phyloP scores from a whole-genome alignment of 148 eudicot genomes.

The Linanthus parryae region DNA sequence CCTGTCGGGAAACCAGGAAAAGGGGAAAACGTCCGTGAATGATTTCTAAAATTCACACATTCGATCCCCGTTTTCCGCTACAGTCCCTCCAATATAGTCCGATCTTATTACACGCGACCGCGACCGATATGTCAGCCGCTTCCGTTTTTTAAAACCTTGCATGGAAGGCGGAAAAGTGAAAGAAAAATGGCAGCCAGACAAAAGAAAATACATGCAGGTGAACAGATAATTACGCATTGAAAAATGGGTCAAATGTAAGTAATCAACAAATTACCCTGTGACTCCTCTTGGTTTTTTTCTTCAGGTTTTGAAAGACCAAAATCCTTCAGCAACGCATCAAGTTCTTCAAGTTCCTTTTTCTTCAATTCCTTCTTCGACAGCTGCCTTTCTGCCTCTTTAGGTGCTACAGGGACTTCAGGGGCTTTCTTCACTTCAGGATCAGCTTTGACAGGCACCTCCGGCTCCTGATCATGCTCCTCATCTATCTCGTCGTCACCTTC shows the following conservation, averaged over 20 bases:
- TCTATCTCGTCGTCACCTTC: constrained; percentile 78
- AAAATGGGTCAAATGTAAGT: background rate
- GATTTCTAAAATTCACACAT: too few species aligned
- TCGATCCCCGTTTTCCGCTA: background rate
- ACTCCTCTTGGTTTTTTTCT: constrained; percentile 39
- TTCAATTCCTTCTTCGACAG: constrained; percentile 90
- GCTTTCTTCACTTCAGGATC: constrained; percentile 50
- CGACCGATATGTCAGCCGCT: background rate
- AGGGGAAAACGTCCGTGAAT: too few species aligned
- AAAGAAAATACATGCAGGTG: background rate
- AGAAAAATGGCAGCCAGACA: background rate
- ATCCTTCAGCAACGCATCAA: constrained; percentile 89
- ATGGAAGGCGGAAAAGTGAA: too few species aligned
- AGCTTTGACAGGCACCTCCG: constrained; percentile 40
- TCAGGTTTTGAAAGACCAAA: constrained; percentile 43
- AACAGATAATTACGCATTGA: too few species aligned
- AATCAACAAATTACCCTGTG: constrained; percentile 24
- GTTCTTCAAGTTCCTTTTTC: constrained; percentile 96
- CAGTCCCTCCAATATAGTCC: background rate
- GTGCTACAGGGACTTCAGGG: constrained; percentile 44
- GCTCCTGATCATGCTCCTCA: constrained; percentile 81
- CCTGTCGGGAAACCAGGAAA: too few species aligned
- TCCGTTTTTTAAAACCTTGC: background rate
- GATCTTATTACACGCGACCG: background rate
- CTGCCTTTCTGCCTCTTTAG: constrained; percentile 84